phyloP scores from a whole-genome alignment of 495 filamentous ascomycete species.

The Hyaloscypha finlandica region DNA sequence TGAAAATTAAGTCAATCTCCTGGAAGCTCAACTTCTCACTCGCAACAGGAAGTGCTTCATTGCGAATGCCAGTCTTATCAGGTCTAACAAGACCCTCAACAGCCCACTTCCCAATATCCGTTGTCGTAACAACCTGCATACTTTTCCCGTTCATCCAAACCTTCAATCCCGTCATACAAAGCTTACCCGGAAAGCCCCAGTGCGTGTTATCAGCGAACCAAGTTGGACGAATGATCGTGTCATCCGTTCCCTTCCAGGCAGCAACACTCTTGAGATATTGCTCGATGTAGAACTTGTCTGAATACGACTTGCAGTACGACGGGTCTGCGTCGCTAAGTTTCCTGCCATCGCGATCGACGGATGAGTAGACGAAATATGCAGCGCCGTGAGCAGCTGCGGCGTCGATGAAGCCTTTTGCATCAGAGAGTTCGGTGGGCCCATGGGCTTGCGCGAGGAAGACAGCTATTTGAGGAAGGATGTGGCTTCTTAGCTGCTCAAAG shows the following conservation, averaged over 20 bases:
- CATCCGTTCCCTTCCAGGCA: conserved; percentile 45
- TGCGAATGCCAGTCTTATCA: conserved; percentile 36
- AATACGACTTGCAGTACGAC: conserved; percentile 67
- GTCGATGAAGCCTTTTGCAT: conserved; percentile 66
- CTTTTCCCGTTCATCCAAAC: conserved; percentile 40
- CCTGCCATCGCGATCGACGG: conserved; percentile 66
- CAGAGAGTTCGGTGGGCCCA: conserved; percentile 48
- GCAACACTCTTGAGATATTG: conserved; percentile 20
- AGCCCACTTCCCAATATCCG: conserved; percentile 65
- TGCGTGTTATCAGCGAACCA: conserved; percentile 67
- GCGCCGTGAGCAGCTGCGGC: conserved; percentile 56
- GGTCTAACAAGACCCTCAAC: conserved; percentile 54
- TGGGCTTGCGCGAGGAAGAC: conserved; percentile 45
- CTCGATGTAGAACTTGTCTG: conserved; percentile 66
- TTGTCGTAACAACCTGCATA: conserved; percentile 57
- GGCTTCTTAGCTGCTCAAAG: conserved; percentile 37
- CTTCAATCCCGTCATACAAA: conserved; percentile 55
- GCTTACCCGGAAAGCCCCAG: conserved; percentile 56
- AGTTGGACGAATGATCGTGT: conserved; percentile 60
- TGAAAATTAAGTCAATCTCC: conserved; percentile 38
- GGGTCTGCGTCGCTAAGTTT: conserved; percentile 51
- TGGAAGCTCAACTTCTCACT: conserved; percentile 45
- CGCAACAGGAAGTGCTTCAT: conserved; percentile 41
- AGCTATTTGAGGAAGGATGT: conserved; percentile 30
- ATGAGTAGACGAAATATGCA: conserved; percentile 65